Base-by-base conservation (phyloP, 495 filamentous ascomycete genomes). In the Lasiosphaeria hispida region DNA sequence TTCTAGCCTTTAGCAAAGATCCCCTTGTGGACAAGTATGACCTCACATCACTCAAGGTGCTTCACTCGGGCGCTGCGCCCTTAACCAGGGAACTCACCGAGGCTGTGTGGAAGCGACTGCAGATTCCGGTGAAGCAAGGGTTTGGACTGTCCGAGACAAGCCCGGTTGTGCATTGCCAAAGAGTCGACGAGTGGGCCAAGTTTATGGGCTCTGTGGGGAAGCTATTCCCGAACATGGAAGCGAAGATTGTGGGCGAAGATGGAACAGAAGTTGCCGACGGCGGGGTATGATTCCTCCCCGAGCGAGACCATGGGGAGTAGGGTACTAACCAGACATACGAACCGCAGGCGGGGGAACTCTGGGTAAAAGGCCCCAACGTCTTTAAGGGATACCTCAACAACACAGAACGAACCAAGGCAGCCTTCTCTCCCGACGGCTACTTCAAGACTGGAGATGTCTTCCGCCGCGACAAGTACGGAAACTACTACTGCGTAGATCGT, bases 51-150 rank as follows among this genome's bases (percentile, higher is more conserved):
- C 63, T 98, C 11, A 85, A 87, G 37, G 91, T 93, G 85, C 75
- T 96, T 75, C 95, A 90, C 72, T 92, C 85, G 1, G 94, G 91
- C 7, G 94, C 93, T 1, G 94, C 94, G 3, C 94, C 94, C 0
- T 75, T 97, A 39, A 95, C 90, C 0, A 76, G 80, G 17, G 92
- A 97, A 49, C 77, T 98, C 2, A 88, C 92, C 7, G 83, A 92
- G 55, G 80, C 85, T 13, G 85, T 95, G 8, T 91, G 91, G 75
- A 65, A 81, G 4, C 82, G 92, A 10, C 79, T 94, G 49, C 83
- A 84, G 44, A 75, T 95, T 40, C 87, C 87, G 41, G 80, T 83
- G n/a, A 85, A 84, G 72, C 81, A 86, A 61, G 79, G 80, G 48
- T 85, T 83, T 58, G 81, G 81, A 0, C 69, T 85, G 17, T 79